These are phyloP conservation scores for Lenwebbia sp. DNA, from an alignment of 345 rosid genomes.

Conservation along the genomic window DNA sequence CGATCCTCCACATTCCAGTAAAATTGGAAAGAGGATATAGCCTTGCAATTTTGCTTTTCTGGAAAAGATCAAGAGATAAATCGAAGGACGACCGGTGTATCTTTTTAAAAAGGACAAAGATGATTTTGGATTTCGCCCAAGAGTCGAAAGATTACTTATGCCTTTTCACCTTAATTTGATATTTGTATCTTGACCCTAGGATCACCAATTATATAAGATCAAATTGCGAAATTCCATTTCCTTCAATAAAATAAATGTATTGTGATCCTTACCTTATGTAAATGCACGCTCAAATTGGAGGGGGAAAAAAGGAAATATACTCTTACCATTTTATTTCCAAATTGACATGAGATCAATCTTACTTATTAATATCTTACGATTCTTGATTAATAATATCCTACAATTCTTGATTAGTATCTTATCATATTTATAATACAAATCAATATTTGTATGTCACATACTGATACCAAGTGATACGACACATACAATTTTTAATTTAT, in stretches of 20 bases:
- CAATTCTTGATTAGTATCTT: too few relatives aligned
- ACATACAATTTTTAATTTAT: not conserved
- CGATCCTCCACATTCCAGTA: too few relatives aligned
- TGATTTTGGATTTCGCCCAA: not conserved
- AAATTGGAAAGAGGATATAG: too few relatives aligned
- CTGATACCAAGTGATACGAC: not conserved
- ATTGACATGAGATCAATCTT: not conserved
- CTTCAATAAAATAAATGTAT: not conserved
- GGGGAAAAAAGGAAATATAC: not conserved
- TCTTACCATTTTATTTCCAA: not conserved
- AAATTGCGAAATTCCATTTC: not conserved
- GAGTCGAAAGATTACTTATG: not conserved
- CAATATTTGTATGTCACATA: not conserved
- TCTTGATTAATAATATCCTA: too few relatives aligned
- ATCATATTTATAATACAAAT: not conserved
- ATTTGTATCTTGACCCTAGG: not conserved
- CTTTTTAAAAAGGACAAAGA: not conserved
- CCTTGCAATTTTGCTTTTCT: too few relatives aligned
- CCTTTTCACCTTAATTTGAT: not conserved
- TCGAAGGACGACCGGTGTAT: not conserved
- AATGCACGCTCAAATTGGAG: not conserved
- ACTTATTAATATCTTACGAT: not conserved
- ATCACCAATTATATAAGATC: not conserved
- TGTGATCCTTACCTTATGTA: not conserved
- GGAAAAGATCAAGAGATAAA: not conserved